Conservation (phyloP, 2,329 filamentous ascomycete genomes). For the Cladosporium cucumerinum region DNA sequence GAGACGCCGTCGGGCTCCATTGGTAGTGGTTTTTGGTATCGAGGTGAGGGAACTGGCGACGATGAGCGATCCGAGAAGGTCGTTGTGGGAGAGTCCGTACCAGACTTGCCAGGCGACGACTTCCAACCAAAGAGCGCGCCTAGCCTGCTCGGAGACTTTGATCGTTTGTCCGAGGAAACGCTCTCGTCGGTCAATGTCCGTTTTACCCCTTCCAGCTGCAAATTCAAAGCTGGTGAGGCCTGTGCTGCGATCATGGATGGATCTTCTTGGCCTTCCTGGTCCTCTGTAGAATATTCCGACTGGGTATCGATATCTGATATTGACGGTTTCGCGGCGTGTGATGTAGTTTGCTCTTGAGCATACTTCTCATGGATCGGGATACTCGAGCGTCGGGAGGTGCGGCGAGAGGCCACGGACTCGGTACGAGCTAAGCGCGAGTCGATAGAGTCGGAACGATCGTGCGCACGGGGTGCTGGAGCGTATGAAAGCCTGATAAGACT, state of each 20-base stretch:
- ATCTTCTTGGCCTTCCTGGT: conserved; percentile 9
- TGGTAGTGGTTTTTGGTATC: conserved; percentile 26
- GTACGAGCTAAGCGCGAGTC: conserved; percentile 28
- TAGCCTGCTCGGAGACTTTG: conserved; percentile 51
- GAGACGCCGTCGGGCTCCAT: conserved; percentile 32
- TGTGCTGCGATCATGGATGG: conserved; percentile 25
- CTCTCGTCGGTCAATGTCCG: conserved; percentile 35
- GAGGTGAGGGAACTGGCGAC: conserved; percentile 57
- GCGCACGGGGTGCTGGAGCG: conserved; percentile 13
- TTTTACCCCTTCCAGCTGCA: conserved; percentile 35
- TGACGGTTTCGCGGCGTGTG: conserved; percentile 27
- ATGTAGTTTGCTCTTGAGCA: conserved; percentile 26
- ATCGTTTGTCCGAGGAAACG: conserved; percentile 26
- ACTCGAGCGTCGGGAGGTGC: conserved; percentile 25
- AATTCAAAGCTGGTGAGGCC: conserved; percentile 32
- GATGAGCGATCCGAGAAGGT: conserved; percentile 60
- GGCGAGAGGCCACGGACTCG: conserved; percentile 24
- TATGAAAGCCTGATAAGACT: conserved; percentile 4
- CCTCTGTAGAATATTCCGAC: conserved; percentile 17
- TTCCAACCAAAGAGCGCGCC: conserved; percentile 68
- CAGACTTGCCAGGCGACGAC: conserved; percentile 51
- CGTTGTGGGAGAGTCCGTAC: conserved; percentile 54
- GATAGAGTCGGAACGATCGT: conserved; percentile 27
- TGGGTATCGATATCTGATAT: conserved; percentile 25
- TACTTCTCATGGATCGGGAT: conserved; percentile 27